Percentiles rank a stretch among this genome's conserved stretches.
Conservation (phyloP, 352 stramenopile genomes). For the Pythium brachiatum region DNA sequence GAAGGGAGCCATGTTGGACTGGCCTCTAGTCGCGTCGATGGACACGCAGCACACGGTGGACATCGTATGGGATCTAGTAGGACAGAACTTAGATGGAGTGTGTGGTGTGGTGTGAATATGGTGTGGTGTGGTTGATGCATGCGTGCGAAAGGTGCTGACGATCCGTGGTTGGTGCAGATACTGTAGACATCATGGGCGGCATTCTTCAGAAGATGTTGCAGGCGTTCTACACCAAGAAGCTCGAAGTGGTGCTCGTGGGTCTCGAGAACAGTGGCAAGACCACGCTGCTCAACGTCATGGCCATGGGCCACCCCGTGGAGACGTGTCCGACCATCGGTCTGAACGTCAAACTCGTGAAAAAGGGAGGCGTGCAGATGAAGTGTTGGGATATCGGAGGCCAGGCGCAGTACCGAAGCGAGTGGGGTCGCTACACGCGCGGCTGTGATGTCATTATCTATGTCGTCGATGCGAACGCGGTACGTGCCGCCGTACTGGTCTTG, state of each 20-base stretch:
- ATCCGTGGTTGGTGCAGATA: not conserved
- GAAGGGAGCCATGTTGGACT: not conserved
- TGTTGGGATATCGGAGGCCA: constrained; percentile 99
- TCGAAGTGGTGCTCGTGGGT: constrained; percentile 96
- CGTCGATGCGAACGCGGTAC: constrained; percentile 94
- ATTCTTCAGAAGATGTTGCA: constrained; percentile 95
- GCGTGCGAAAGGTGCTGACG: constrained; percentile 7
- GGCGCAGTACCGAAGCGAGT: constrained; percentile 95
- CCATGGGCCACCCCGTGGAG: constrained; percentile 94
- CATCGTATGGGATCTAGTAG: not conserved
- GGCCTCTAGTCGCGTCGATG: not conserved
- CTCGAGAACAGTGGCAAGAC: constrained; percentile 98
- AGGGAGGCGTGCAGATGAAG: constrained; percentile 97
- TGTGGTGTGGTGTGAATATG: not conserved
- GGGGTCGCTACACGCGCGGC: constrained; percentile 93
- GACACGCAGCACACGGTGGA: not conserved
- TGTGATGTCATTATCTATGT: constrained; percentile 99
- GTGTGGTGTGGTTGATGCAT: not conserved
- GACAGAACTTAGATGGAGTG: not conserved
- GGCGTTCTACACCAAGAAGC: constrained; percentile 97
- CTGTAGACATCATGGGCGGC: constrained; percentile 77
- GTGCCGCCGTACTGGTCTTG: constrained; percentile 4
- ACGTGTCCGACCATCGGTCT: constrained; percentile 97
- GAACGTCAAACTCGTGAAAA: constrained; percentile 97
- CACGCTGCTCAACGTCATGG: constrained; percentile 95